These are phyloP conservation scores for Russula griseocarnosa DNA, from an alignment of 768 basidiomycete species.

Conservation along the genomic window DNA sequence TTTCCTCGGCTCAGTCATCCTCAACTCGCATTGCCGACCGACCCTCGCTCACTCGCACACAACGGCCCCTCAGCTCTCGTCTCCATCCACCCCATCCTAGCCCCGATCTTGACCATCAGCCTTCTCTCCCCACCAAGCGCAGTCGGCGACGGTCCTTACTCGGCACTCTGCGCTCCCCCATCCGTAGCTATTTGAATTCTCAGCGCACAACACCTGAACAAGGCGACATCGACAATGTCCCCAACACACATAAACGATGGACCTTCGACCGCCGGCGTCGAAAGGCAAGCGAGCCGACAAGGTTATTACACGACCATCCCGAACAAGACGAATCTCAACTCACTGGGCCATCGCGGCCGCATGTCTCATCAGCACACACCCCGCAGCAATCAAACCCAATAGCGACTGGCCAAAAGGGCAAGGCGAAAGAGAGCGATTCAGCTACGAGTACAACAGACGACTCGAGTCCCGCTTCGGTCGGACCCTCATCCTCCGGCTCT, in stretches of 20 bases:
- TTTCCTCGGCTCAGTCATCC: neutral
- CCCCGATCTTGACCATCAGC: slow-evolving; percentile 22
- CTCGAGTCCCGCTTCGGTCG: neutral
- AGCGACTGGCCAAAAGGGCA: slow-evolving; percentile 4
- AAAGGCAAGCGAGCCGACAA: slow-evolving; percentile 5
- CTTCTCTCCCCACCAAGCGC: slow-evolving; percentile 13
- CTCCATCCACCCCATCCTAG: slow-evolving; percentile 5
- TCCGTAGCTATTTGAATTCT: neutral
- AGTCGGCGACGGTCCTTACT: slow-evolving; percentile 19
- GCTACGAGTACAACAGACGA: neutral
- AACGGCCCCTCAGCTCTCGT: neutral
- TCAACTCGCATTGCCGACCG: slow-evolving; percentile 8
- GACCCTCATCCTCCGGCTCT: slow-evolving; percentile 16
- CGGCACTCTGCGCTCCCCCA: slow-evolving; percentile 16
- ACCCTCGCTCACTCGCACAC: neutral
- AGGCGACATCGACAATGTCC: neutral
- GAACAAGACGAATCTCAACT: slow-evolving; percentile 7
- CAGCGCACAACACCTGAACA: neutral
- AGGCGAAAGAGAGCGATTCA: slow-evolving; percentile 12
- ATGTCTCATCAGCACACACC: neutral
- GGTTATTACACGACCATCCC: neutral
- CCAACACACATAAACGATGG: slow-evolving; percentile 18
- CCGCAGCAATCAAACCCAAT: neutral
- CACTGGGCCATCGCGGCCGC: slow-evolving; percentile 1
- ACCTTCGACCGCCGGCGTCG: slow-evolving; percentile 17